Percentiles rank a stretch among this genome's conserved stretches.
Conservation (phyloP, 1,284 basidiomycete genomes). For the Ganoderma multipileum region DNA sequence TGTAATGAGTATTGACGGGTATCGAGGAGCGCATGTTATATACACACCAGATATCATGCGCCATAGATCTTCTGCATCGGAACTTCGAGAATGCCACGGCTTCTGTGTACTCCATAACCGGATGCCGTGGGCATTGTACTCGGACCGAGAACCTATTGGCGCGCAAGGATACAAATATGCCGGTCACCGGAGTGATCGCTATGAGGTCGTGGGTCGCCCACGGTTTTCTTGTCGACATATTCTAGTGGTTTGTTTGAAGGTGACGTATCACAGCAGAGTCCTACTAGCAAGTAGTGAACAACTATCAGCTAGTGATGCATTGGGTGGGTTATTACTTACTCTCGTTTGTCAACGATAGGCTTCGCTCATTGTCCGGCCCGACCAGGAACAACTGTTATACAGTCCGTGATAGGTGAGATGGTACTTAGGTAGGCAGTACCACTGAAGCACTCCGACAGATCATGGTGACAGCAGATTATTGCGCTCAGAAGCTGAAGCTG, state of each 20-base stretch:
- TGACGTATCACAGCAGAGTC: background rate
- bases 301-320: no score
- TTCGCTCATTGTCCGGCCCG: no score
- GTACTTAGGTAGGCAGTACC: no score
- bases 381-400: no score
- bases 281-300: no score
- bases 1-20: no score
- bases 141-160: background rate
- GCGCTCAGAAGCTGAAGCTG: background rate
- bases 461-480: background rate
- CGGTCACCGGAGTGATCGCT: background rate
- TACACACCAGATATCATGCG: background rate
- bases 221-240: background rate
- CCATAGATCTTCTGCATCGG: no score
- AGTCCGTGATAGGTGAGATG: background rate
- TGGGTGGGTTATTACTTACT: no score
- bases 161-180: background rate
- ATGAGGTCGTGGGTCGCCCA: no score
- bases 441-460: no score
- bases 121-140: background rate
- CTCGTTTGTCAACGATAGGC: no score
- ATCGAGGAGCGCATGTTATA: no score
- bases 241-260: background rate
- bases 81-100: background rate
- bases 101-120: background rate